Evolutionary conservation across 2,329 filamentous ascomycete species (phyloP).

Genomic region (Cladosporium oxysporum): DNA sequence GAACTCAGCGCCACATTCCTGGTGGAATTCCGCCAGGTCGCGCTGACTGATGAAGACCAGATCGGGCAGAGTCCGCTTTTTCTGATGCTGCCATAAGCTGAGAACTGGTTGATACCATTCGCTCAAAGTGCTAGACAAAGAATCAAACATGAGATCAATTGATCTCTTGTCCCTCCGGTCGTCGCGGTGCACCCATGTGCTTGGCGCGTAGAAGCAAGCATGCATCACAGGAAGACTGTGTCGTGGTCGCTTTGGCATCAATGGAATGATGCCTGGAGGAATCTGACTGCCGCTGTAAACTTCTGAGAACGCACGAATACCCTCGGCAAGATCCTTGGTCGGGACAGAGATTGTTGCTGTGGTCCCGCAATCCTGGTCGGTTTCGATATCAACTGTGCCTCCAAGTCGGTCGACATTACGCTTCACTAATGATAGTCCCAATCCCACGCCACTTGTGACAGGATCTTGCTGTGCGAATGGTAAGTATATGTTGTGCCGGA

Average conservation of each 20-base stretch:
- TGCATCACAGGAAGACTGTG: neutral
- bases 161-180: neutral
- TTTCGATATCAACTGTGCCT: constrained; percentile 53
- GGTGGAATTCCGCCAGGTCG: neutral
- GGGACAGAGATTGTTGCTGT: constrained; percentile 25
- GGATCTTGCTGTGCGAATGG: constrained; percentile 67
- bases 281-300: neutral
- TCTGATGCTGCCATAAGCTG: neutral
- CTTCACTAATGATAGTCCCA: constrained; percentile 66
- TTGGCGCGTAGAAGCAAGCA: neutral
- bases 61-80: neutral
- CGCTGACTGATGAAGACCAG: neutral
- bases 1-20: neutral
- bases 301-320: neutral
- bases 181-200: neutral
- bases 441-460: constrained; percentile 61
- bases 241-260: neutral
- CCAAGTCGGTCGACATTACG: constrained; percentile 60
- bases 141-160: neutral
- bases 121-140: neutral
- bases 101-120: neutral
- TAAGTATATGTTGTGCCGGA: constrained; percentile 62
- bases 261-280: neutral
- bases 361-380: constrained; percentile 29
- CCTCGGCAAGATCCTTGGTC: neutral